phyloP scores from a whole-genome alignment of 78 protist species.

The Cyanophora paradoxa region DNA sequence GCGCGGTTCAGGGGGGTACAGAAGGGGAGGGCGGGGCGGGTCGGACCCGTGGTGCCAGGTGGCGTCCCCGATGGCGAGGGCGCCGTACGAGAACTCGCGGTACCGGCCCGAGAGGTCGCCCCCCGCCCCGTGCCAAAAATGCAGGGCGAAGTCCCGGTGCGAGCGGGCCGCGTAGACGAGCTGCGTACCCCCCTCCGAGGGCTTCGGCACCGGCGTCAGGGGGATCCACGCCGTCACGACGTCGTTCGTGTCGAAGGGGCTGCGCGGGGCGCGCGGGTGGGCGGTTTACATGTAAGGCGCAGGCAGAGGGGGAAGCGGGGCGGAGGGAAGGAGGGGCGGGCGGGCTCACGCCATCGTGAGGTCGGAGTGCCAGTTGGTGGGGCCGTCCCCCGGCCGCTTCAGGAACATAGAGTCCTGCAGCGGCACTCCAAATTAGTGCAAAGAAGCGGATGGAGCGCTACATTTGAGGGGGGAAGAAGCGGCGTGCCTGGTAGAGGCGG shows the following conservation, averaged over 20 bases:
- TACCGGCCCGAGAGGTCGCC: not conserved
- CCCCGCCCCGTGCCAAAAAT: not conserved
- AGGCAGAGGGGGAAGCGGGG: too few relatives aligned
- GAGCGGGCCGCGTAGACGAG: not conserved
- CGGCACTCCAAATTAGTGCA: not conserved
- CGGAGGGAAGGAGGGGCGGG: too few relatives aligned
- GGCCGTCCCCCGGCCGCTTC: slow-evolving; percentile 10
- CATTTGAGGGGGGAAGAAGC: not conserved
- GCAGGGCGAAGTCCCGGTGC: slow-evolving; percentile 1
- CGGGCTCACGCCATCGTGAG: slow-evolving; percentile 12
- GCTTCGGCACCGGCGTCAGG: not conserved
- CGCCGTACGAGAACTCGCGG: not conserved
- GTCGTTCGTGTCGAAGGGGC: not conserved
- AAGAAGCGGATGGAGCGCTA: not conserved
- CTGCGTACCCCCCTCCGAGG: not conserved
- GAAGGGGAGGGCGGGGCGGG: too few relatives aligned
- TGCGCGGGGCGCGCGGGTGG: not conserved
- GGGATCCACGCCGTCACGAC: not conserved
- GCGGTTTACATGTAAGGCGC: not conserved
- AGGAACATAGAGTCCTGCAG: not conserved
- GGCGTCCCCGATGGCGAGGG: not conserved
- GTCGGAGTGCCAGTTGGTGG: slow-evolving; percentile 10
- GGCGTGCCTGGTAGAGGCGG: not conserved
- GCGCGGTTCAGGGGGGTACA: too few relatives aligned
- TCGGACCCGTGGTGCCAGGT: slow-evolving; percentile 12